Conservation (phyloP, 768 basidiomycete genomes). For the Clitopilus hobsonii region DNA sequence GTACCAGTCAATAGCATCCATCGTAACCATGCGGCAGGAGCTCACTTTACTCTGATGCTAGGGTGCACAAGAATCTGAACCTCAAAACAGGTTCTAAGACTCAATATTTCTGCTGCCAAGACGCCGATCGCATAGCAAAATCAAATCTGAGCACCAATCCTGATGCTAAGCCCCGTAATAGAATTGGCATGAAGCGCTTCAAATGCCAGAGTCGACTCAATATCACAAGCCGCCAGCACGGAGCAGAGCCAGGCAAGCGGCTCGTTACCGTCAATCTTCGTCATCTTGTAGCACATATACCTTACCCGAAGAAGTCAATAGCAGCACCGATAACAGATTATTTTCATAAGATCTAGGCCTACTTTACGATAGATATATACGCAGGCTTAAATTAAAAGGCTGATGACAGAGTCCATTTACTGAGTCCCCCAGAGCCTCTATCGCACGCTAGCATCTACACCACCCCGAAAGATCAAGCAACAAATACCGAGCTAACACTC, state of each 20-base stretch:
- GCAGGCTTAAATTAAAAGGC: too few relatives aligned
- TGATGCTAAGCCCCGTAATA: slow-evolving; percentile 15
- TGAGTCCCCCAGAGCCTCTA: too few relatives aligned
- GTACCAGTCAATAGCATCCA: slow-evolving; percentile 2
- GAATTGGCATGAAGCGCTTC: slow-evolving; percentile 22
- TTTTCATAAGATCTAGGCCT: too few relatives aligned
- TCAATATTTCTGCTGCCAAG: slow-evolving; percentile 23
- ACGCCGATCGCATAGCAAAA: slow-evolving; percentile 15
- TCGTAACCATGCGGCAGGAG: slow-evolving; percentile 2
- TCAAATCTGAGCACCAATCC: slow-evolving; percentile 13
- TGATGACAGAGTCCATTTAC: too few relatives aligned
- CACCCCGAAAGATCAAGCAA: too few relatives aligned
- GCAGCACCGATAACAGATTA: too few relatives aligned
- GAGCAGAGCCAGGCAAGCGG: background rate
- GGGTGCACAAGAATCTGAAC: slow-evolving; percentile 15
- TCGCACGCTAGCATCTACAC: too few relatives aligned
- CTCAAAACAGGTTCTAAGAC: slow-evolving; percentile 16
- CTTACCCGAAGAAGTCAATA: slow-evolving; percentile 18
- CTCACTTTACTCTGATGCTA: slow-evolving; percentile 7
- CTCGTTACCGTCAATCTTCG: slow-evolving; percentile 6
- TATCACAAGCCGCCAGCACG: slow-evolving; percentile 6
- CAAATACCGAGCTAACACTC: too few relatives aligned
- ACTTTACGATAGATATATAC: too few relatives aligned
- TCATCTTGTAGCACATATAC: slow-evolving; percentile 13
- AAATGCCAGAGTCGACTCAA: slow-evolving; percentile 14